Percentiles rank a stretch among this genome's conserved stretches.
These are phyloP conservation scores for Chrysoporthe austroafricana DNA, from an alignment of 2,329 filamentous ascomycete species.

Conservation along the genomic window DNA sequence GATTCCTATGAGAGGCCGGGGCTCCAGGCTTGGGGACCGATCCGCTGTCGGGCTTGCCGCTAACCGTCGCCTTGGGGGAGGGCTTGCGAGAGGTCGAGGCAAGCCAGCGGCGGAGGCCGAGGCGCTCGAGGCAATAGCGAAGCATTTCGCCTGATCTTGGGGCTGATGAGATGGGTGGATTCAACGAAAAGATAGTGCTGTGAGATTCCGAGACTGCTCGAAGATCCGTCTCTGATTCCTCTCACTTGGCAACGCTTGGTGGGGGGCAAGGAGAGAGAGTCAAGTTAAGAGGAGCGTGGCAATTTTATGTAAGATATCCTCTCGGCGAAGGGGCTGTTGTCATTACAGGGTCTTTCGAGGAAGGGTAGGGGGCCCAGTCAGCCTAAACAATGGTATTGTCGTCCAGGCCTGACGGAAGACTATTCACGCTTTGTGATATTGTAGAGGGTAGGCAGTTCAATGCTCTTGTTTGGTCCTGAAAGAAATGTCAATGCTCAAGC, in stretches of 20 bases:
- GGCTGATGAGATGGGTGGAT: not conserved
- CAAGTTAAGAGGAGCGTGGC: not conserved
- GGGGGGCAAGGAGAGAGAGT: not conserved
- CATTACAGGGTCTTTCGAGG: no score
- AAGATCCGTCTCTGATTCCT: not conserved
- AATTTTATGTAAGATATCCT: not conserved
- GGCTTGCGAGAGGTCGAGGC: not conserved
- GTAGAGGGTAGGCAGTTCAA: not conserved
- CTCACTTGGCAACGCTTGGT: not conserved
- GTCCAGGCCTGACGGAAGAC: not conserved
- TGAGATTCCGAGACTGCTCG: not conserved
- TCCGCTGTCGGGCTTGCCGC: slow-evolving; percentile 5
- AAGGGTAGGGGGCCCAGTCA: not conserved
- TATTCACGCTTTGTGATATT: not conserved
- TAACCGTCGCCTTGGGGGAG: not conserved
- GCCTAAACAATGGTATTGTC: not conserved
- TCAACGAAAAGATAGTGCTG: not conserved
- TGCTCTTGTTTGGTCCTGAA: not conserved
- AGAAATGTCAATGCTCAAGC: not conserved
- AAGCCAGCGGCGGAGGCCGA: not conserved
- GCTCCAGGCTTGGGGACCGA: not conserved
- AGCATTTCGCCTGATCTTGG: not conserved
- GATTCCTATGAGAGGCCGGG: no score
- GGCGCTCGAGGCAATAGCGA: not conserved
- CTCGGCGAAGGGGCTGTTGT: not conserved